Evolutionary conservation across 2,329 filamentous ascomycete genomes (phyloP).

Genomic region (Aurifilum marmelostoma): DNA sequence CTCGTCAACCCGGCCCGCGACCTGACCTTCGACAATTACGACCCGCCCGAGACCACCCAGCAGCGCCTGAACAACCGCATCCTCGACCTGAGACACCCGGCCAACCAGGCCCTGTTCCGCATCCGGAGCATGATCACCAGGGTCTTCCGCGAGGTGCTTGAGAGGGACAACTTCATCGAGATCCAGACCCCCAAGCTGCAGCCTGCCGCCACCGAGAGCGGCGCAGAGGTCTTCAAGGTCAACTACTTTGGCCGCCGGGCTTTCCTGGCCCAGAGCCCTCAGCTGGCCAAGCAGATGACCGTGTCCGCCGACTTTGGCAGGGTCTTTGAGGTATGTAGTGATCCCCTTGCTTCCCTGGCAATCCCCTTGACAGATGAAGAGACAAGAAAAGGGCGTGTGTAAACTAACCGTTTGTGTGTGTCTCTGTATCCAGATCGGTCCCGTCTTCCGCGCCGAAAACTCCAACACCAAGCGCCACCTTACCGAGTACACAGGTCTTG

Average conservation of each 20-base stretch:
- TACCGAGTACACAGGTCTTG: slow-evolving; percentile 91
- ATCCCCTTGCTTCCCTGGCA: not conserved
- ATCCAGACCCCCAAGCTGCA: slow-evolving; percentile 94
- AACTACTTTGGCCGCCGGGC: slow-evolving; percentile 88
- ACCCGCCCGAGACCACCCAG: slow-evolving; percentile 49
- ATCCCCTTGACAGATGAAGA: not conserved
- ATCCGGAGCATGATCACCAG: slow-evolving; percentile 81
- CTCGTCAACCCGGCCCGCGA: slow-evolving; percentile 55
- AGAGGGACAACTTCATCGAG: slow-evolving; percentile 80
- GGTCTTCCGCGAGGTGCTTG: slow-evolving; percentile 76
- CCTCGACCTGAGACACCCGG: slow-evolving; percentile 81
- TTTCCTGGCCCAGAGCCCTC: slow-evolving; percentile 89
- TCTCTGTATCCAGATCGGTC: slow-evolving; percentile 59
- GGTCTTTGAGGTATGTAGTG: slow-evolving; percentile 69
- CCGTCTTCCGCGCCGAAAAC: slow-evolving; percentile 92
- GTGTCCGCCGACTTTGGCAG: slow-evolving; percentile 87
- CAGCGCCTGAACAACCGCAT: slow-evolving; percentile 77
- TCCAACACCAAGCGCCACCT: slow-evolving; percentile 93
- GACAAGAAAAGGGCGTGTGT: not conserved
- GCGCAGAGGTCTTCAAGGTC: slow-evolving; percentile 87
- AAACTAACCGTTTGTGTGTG: slow-evolving; percentile 2
- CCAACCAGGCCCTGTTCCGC: slow-evolving; percentile 86
- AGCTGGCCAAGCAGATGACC: slow-evolving; percentile 90
- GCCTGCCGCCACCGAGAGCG: slow-evolving; percentile 87
- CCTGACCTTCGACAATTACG: slow-evolving; percentile 56